Evolutionary conservation across 2,329 filamentous ascomycete genomes (phyloP).

Genomic region (Fusarium newnesense): DNA sequence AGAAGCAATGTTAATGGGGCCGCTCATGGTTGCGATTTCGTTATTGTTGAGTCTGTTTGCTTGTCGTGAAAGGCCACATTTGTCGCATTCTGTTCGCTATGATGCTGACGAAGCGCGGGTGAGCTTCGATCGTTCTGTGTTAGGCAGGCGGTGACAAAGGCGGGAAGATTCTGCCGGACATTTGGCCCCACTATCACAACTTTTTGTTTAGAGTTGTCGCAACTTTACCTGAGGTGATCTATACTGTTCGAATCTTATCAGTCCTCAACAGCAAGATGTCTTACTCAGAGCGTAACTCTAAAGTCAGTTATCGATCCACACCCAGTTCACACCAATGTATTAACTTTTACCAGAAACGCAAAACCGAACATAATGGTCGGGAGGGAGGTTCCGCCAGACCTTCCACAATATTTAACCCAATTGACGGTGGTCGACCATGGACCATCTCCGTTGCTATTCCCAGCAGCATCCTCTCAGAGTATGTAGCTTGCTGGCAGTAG

Average conservation of each 20-base stretch:
- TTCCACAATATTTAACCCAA: conserved; percentile 74
- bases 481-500: conserved; percentile 38
- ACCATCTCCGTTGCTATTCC: conserved; percentile 83
- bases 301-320: conserved; percentile 36
- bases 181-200: conserved; percentile 31
- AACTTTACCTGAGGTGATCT: conserved; percentile 5
- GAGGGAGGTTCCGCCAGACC: conserved; percentile 68
- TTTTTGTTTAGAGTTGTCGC: conserved; percentile 30
- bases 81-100: conserved; percentile 27
- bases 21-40: conserved; percentile 53
- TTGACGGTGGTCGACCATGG: conserved; percentile 70
- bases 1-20: conserved; percentile 69
- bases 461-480: conserved; percentile 82
- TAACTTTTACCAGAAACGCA: conserved; percentile 59
- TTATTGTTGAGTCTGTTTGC: conserved; percentile 8
- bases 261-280: conserved; percentile 43
- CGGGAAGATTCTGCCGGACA: conserved; percentile 45
- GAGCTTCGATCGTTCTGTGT: conserved; percentile 1
- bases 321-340: not conserved
- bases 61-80: conserved; percentile 37
- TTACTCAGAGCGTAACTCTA: conserved; percentile 47
- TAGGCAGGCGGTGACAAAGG: conserved; percentile 38
- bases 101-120: conserved; percentile 35
- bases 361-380: conserved; percentile 55
- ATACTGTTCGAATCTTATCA: conserved; percentile 1